Base-by-base conservation (phyloP, 805 yeast genomes). In the Kluyveromyces aestuarii region DNA sequence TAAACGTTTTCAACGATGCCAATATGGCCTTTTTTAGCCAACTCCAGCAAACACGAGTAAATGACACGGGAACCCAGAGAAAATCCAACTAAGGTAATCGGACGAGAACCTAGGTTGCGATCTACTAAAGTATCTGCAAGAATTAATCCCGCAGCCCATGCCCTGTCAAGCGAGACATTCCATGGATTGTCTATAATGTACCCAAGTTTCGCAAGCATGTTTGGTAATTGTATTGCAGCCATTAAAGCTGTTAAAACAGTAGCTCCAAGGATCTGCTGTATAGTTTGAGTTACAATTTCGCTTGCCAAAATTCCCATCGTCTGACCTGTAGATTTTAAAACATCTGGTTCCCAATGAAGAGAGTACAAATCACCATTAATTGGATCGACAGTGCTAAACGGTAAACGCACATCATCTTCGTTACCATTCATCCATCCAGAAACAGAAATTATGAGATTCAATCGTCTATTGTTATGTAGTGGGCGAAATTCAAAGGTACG, bases 391-490 rank as follows among this genome's bases (percentile, higher is more conserved):
- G 99, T 93, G 1, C 96, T 86, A 62, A 90, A 93, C 2, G 99
- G 99, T 53, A 93, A 75, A 61, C 99, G 75, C 18, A 93, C 91
- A 75, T 93, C 99, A 80, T 93, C 99, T 58, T 82, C 80, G 50
- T 82, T 84, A 64, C 96, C 95, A 47, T 83, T 84, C 91, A 93
- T 89, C 99, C 99, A 93, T 1, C 99, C 99, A 46, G 95, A 81
- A 0, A 95, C 89, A 1, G 97, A 90, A 17, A 93, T 68, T 47
- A 91, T 84, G 55, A 90, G 71, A 61, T 88, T 91, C 2, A 95
- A 82, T 45, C 99, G 74, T 62, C 86, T 85, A 64, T 87, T 89
- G 63, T 91, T 90, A 64, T 88, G 96, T 55, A 93, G 70, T 0
- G 99, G 98, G 45, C 86, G 79, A 64, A 95, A 84, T 60, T 95